Evolutionary conservation across 257 asterid genomes (phyloP).

Genomic region (Avicennia marina): DNA sequence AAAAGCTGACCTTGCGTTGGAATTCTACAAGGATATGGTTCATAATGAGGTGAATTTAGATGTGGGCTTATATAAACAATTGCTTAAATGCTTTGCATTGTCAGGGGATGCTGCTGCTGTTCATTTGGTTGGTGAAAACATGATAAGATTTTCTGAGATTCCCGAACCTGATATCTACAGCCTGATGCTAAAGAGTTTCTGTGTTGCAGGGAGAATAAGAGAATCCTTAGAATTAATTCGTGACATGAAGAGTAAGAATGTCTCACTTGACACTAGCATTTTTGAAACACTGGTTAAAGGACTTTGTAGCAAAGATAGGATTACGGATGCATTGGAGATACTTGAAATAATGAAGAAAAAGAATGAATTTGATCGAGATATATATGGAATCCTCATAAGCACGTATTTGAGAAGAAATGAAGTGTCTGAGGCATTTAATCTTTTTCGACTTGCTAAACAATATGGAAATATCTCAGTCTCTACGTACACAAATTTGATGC

Average conservation of each 20-base stretch:
- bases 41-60: conserved; percentile 44
- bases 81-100: conserved; percentile 59
- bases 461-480: conserved; percentile 42
- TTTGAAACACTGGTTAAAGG: conserved; percentile 66
- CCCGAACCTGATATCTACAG: conserved; percentile 39
- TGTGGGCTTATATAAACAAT: conserved; percentile 28
- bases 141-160: conserved; percentile 41
- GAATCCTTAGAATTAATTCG: conserved; percentile 79
- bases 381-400: conserved; percentile 44
- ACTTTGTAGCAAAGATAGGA: conserved; percentile 60
- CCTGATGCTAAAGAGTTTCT: conserved; percentile 60
- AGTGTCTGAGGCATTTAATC: conserved; percentile 43
- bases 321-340: conserved; percentile 70
- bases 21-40: conserved; percentile 72
- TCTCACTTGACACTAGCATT: conserved; percentile 36
- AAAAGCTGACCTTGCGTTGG: conserved; percentile 61
- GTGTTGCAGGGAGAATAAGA: conserved; percentile 59
- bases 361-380: conserved; percentile 31
- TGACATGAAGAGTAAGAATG: conserved; percentile 46
- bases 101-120: conserved; percentile 47
- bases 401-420: conserved; percentile 55
- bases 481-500: conserved; percentile 64
- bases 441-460: conserved; percentile 47
- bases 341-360: conserved; percentile 69
- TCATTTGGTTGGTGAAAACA: conserved; percentile 43